Percentiles rank a stretch among this genome's conserved stretches.
Conservation (phyloP, 305 asterid genomes). For the Fraxinus ornus region DNA sequence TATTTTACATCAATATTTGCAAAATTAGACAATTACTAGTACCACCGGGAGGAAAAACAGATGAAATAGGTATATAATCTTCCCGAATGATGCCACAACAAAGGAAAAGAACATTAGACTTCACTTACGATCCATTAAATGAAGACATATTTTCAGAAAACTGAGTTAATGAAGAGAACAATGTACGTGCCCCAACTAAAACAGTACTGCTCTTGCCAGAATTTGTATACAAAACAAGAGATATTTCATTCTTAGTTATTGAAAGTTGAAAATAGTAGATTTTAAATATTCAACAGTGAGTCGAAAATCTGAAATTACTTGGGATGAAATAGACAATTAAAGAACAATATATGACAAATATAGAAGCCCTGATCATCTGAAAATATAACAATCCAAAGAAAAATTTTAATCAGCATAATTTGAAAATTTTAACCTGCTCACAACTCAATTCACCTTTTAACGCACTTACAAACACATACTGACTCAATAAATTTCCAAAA, state of each 20-base stretch:
- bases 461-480: not conserved
- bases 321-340: not conserved
- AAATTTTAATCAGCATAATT: not conserved
- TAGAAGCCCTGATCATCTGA: not conserved
- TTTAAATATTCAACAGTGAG: not conserved
- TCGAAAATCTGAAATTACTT: not conserved
- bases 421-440: not conserved
- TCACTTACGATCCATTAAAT: not conserved
- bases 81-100: not conserved
- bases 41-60: not conserved
- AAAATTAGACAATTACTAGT: not conserved
- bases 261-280: constrained; percentile 2
- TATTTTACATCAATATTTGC: constrained; percentile 7
- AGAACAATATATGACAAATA: not conserved
- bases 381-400: not conserved
- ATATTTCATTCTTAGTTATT: not conserved
- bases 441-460: constrained; percentile 1
- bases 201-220: not conserved
- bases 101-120: not conserved
- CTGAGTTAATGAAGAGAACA: not conserved
- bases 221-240: not conserved
- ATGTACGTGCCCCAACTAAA: constrained; percentile 5
- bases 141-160: not conserved
- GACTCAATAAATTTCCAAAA: not conserved
- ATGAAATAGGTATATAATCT: not conserved